These are phyloP conservation scores for Auricularia sp. DNA, from an alignment of 768 basidiomycete genomes.

Conservation along the genomic window DNA sequence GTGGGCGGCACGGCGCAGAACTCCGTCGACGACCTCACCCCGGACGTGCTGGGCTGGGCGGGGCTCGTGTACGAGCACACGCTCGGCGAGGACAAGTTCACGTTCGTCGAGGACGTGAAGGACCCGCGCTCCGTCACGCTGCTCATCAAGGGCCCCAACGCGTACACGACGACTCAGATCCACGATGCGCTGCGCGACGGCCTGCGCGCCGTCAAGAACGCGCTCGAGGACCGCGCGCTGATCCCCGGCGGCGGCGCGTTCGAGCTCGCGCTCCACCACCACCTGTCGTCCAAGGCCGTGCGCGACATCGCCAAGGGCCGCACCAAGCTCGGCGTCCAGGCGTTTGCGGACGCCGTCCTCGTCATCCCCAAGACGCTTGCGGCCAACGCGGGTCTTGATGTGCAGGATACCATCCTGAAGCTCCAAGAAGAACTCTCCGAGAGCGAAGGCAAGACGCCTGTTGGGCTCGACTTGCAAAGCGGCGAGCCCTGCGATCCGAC, in stretches of 20 bases:
- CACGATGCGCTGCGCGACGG: slow-evolving; percentile 98
- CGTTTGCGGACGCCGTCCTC: slow-evolving; percentile 89
- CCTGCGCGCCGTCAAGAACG: slow-evolving; percentile 91
- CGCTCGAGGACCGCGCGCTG: slow-evolving; percentile 78
- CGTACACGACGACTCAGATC: slow-evolving; percentile 91
- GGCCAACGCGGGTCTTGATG: slow-evolving; percentile 92
- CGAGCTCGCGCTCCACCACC: slow-evolving; percentile 82
- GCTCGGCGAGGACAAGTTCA: slow-evolving; percentile 96
- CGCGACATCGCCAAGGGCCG: slow-evolving; percentile 77
- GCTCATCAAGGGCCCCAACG: slow-evolving; percentile 95
- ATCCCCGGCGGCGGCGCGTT: slow-evolving; percentile 98
- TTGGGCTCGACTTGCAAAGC: slow-evolving; percentile 84
- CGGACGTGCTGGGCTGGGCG: slow-evolving; percentile 90
- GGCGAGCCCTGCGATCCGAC: slow-evolving; percentile 96
- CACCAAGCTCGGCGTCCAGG: slow-evolving; percentile 94
- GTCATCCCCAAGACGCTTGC: slow-evolving; percentile 96
- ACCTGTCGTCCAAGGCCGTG: slow-evolving; percentile 52
- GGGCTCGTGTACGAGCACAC: slow-evolving; percentile 99
- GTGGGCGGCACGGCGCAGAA: slow-evolving; percentile 96
- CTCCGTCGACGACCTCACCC: slow-evolving; percentile 91
- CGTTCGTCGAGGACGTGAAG: slow-evolving; percentile 94
- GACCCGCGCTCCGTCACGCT: slow-evolving; percentile 91
- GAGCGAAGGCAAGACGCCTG: slow-evolving; percentile 50
- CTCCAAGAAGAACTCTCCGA: slow-evolving; percentile 95
- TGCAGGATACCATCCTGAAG: slow-evolving; percentile 87